These are phyloP conservation scores for Gossypium thurberi DNA, from an alignment of 345 rosid genomes.

Conservation along the genomic window DNA sequence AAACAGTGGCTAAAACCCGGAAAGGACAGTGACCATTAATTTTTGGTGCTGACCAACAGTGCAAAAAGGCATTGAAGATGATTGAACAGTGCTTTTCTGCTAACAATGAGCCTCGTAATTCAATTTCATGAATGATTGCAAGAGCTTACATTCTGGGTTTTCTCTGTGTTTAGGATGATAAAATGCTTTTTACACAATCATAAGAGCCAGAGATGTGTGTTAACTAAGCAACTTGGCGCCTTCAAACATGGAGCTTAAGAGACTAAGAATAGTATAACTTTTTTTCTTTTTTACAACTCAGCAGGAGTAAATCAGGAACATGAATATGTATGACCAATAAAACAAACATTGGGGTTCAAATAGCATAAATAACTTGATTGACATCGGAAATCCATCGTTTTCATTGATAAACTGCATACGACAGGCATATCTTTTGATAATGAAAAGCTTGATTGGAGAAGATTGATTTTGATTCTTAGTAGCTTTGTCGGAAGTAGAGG, in stretches of 20 bases:
- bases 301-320: too few relatives aligned
- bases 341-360: too few relatives aligned
- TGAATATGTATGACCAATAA: too few relatives aligned
- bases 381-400: neutral
- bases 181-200: neutral
- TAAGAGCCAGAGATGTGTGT: neutral
- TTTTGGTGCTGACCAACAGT: too few relatives aligned
- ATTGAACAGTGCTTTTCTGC: neutral
- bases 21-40: neutral
- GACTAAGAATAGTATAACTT: neutral
- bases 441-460: neutral
- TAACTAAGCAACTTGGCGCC: neutral
- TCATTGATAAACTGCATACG: neutral
- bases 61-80: neutral
- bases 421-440: slow-evolving; percentile 1
- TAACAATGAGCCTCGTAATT: neutral
- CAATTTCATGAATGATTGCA: neutral
- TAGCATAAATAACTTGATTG: neutral
- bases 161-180: neutral
- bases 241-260: neutral
- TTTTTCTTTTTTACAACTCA: too few relatives aligned
- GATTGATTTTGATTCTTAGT: slow-evolving; percentile 2
- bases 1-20: neutral
- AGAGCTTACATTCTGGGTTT: neutral
- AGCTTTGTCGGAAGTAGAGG: neutral